phyloP scores from a whole-genome alignment of 495 filamentous ascomycete genomes.

The Annulohypoxylon stygium region DNA sequence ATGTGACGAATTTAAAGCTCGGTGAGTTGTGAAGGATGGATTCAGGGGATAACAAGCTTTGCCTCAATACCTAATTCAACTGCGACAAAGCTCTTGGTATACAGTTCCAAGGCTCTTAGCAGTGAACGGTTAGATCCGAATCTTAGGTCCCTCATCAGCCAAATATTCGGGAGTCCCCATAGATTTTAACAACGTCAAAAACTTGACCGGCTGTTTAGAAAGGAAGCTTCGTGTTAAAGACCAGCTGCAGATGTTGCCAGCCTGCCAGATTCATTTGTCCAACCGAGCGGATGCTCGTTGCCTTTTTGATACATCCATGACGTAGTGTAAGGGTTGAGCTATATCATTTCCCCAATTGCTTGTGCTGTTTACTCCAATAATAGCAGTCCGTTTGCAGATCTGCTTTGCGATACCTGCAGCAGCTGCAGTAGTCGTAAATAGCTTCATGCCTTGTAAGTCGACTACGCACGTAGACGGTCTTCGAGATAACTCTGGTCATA shows the following conservation, averaged over 20 bases:
- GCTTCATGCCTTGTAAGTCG: background rate
- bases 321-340: constrained; percentile 8
- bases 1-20: constrained; percentile 10
- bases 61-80: constrained; percentile 6
- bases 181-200: background rate
- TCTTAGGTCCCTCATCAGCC: constrained; percentile 11
- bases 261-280: no score
- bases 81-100: background rate
- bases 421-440: constrained; percentile 1
- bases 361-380: constrained; percentile 10
- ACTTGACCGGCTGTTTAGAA: background rate
- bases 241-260: background rate
- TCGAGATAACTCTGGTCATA: background rate
- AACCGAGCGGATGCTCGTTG: background rate
- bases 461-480: background rate
- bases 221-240: background rate
- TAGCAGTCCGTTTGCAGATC: constrained; percentile 11
- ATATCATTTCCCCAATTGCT: constrained; percentile 10
- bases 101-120: background rate
- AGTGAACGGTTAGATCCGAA: constrained; percentile 39
- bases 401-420: background rate
- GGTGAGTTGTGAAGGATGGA: constrained; percentile 21
- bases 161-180: constrained; percentile 35
- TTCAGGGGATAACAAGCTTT: constrained; percentile 6
- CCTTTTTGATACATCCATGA: constrained; percentile 10